Conservation (phyloP, 768 basidiomycete genomes). For the Mycena galopus region DNA sequence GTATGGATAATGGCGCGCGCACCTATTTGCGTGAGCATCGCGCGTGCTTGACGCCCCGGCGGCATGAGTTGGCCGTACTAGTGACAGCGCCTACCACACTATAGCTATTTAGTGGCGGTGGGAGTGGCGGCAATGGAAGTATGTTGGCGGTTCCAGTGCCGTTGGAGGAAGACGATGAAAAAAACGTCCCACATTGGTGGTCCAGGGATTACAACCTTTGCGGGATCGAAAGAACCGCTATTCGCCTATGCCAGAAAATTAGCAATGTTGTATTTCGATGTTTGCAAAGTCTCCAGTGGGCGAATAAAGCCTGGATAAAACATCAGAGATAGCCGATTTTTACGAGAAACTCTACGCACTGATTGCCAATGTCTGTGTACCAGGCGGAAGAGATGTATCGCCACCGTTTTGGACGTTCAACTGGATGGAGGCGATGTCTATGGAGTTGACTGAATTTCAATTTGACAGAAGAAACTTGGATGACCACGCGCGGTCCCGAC, state of each 20-base stretch:
- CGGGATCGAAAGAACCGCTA: slow-evolving; percentile 26
- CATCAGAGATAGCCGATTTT: not conserved
- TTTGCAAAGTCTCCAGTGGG: slow-evolving; percentile 36
- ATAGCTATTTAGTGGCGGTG: no score
- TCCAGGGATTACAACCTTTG: slow-evolving; percentile 29
- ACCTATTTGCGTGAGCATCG: slow-evolving; percentile 8
- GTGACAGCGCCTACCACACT: no score
- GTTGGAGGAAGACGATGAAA: not conserved
- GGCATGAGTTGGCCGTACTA: not conserved
- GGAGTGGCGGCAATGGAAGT: not conserved
- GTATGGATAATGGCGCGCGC: no score
- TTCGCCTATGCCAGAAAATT: slow-evolving; percentile 9
- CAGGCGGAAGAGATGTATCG: slow-evolving; percentile 29
- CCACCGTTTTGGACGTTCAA: slow-evolving; percentile 38
- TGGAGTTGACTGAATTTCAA: not conserved
- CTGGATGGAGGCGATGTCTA: slow-evolving; percentile 40
- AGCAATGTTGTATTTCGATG: slow-evolving; percentile 27
- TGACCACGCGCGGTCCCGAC: slow-evolving; percentile 35
- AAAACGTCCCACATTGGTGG: slow-evolving; percentile 33
- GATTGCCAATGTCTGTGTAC: slow-evolving; percentile 35
- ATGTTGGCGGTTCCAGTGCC: not conserved
- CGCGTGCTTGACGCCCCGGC: not conserved
- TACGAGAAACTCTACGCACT: slow-evolving; percentile 22
- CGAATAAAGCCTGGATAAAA: slow-evolving; percentile 28
- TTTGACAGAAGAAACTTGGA: not conserved